Base-by-base conservation (phyloP, 2,329 filamentous ascomycete genomes). In the Diaporthe citri region DNA sequence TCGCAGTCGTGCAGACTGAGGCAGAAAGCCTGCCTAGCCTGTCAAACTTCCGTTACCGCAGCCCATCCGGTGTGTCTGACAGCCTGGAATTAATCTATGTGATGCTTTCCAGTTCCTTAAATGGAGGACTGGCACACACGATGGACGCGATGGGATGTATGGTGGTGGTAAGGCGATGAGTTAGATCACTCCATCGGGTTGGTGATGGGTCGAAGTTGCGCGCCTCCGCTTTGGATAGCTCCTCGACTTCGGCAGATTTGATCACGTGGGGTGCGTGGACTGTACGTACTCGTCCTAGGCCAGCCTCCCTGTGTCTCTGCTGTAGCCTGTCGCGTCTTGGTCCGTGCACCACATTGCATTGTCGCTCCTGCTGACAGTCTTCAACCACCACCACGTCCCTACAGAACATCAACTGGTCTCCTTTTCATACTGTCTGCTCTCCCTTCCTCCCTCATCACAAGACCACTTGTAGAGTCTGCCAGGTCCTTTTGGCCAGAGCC, bases 11-110 rank as follows among this genome's bases (percentile, higher is more conserved):
- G 74, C 72, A 73, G 75, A 76, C 75, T 72, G 62, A 75, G 75
- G 75, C 75, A 76, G 75, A 55, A 31, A 72, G 75, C 75, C 75
- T 76, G 75, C 75, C 72, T 76, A 75, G 75, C 73, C 74, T 66
- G 57, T 71, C 51, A 74, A 59, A 43, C 25, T 39, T 43, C 57
- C 66, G 51, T 41, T 43, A 69, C 72, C 57, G 41, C 41, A 31
- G 48, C 74, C 74, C 74, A 76, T 76, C 72, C 57, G 66, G 67
- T 22, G 39, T 48, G 56, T 59, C 28, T 57, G n/a, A 36, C 43
- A 22, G 31, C 51, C 22, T n/a, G n/a, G 25, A 67, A 74, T 55
- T 60, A 28, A 55, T 69, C 25, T 67, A 31, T 56, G 34, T n/a
- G 31, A 56, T 48, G 22, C 41, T 52, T 41, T 56, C 6, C 28